Conservation (phyloP, 257 asterid species). For the Misopates orontium region DNA sequence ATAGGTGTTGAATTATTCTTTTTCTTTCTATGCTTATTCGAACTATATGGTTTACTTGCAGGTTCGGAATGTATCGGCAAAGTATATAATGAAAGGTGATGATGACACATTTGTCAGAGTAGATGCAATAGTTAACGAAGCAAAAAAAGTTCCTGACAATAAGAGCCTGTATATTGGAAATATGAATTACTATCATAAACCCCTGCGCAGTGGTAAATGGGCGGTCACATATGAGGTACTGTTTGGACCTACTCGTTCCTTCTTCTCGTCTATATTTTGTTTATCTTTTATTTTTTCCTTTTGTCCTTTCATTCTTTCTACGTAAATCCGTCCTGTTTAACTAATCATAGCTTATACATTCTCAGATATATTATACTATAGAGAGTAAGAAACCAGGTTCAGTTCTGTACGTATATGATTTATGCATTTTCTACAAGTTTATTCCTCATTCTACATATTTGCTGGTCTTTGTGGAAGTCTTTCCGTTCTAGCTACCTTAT, state of each 20-base stretch:
- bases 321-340: too few relatives aligned
- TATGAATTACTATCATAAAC: conserved; percentile 81
- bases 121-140: conserved; percentile 71
- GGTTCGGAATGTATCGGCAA: conserved; percentile 66
- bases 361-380: too few relatives aligned
- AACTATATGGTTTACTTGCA: conserved; percentile 32
- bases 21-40: conserved; percentile 1
- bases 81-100: conserved; percentile 87
- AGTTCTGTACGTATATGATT: too few relatives aligned
- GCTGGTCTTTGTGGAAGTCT: too few relatives aligned
- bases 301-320: neutral
- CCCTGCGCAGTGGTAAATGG: conserved; percentile 94
- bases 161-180: conserved; percentile 82
- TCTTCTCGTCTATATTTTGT: conserved; percentile 5
- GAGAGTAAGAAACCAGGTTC: too few relatives aligned
- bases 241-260: neutral
- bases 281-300: neutral
- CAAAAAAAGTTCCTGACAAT: conserved; percentile 49
- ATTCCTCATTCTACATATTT: too few relatives aligned
- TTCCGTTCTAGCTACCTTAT: too few relatives aligned
- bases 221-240: conserved; percentile 84
- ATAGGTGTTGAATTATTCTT: conserved; percentile 14
- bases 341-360: too few relatives aligned
- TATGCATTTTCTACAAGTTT: too few relatives aligned
- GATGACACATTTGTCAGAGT: conserved; percentile 93